A percentile compares a stretch with the other conserved stretches of the same genome.
phyloP scores from a whole-genome alignment of 202 grass and related monocot species.

The Setaria italica region DNA sequence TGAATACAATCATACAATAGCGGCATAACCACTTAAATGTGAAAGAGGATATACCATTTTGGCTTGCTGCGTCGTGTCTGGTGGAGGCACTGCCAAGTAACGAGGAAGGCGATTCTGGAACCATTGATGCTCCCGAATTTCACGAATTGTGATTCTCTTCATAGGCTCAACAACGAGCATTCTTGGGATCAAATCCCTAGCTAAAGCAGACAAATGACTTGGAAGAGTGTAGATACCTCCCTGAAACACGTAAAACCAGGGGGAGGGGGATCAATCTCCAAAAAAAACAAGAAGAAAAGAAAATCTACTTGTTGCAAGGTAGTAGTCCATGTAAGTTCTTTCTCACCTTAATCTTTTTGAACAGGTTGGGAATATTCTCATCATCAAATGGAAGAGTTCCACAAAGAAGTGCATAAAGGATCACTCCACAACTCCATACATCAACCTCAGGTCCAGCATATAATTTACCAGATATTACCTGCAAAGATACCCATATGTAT shows the following conservation, averaged over 20 bases:
- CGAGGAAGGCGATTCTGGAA: conserved; percentile 76
- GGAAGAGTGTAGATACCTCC: conserved; percentile 93
- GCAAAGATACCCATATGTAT: conserved; percentile 1
- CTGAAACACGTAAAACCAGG: conserved; percentile 50
- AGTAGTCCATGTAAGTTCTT: conserved; percentile 18
- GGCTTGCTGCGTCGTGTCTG: conserved; percentile 72
- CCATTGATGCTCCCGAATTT: conserved; percentile 95
- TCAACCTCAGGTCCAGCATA: conserved; percentile 99
- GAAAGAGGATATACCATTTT: conserved; percentile 68
- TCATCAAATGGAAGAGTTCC: conserved; percentile 98
- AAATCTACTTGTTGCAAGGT: conserved; percentile 29
- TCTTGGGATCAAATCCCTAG: conserved; percentile 91
- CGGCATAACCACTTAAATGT: conserved; percentile 3
- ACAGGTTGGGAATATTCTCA: conserved; percentile 94
- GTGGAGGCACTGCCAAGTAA: conserved; percentile 88
- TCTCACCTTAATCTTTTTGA: conserved; percentile 94
- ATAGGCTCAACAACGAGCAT: conserved; percentile 98
- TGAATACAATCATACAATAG: background rate
- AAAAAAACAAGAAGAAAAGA: background rate
- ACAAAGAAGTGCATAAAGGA: conserved; percentile 98
- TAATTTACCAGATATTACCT: conserved; percentile 93
- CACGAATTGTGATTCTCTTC: conserved; percentile 87
- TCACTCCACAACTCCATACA: conserved; percentile 98
- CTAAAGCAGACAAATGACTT: conserved; percentile 85
- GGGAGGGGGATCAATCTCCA: conserved; percentile 16